These are phyloP conservation scores for Trifolium repens DNA, from an alignment of 306 rosid genomes.

Conservation along the genomic window DNA sequence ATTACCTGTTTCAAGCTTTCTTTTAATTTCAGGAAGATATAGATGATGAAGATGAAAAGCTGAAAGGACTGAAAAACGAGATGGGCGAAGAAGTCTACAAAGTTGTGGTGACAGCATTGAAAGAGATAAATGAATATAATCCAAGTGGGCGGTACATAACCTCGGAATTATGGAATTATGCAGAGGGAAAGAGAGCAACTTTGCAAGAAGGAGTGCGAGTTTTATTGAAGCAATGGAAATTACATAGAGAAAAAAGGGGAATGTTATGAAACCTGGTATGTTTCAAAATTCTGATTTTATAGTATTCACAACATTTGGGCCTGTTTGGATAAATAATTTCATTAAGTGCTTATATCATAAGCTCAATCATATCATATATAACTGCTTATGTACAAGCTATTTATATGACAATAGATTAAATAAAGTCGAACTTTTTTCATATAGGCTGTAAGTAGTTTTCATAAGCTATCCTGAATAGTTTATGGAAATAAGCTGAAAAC, in stretches of 20 bases:
- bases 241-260: conserved; percentile 43
- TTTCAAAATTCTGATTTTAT: background rate
- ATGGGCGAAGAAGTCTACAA: conserved; percentile 51
- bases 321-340: background rate
- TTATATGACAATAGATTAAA: too few species aligned
- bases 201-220: conserved; percentile 51
- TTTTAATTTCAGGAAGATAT: conserved; percentile 62
- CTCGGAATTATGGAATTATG: conserved; percentile 63
- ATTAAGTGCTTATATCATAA: background rate
- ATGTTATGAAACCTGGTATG: conserved; percentile 40
- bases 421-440: too few species aligned
- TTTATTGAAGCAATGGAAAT: conserved; percentile 52
- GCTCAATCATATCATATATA: background rate
- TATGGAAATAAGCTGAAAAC: too few species aligned
- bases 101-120: conserved; percentile 58
- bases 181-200: conserved; percentile 52
- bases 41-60: conserved; percentile 56
- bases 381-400: background rate
- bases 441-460: background rate
- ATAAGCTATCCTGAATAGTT: too few species aligned
- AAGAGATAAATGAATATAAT: conserved; percentile 62
- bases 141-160: conserved; percentile 64
- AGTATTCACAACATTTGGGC: too few species aligned
- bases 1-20: conserved; percentile 24
- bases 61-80: conserved; percentile 50